These are phyloP conservation scores for Geranomyces michiganensis DNA, from an alignment of 192 early-diverging fungal genomes.

Conservation along the genomic window DNA sequence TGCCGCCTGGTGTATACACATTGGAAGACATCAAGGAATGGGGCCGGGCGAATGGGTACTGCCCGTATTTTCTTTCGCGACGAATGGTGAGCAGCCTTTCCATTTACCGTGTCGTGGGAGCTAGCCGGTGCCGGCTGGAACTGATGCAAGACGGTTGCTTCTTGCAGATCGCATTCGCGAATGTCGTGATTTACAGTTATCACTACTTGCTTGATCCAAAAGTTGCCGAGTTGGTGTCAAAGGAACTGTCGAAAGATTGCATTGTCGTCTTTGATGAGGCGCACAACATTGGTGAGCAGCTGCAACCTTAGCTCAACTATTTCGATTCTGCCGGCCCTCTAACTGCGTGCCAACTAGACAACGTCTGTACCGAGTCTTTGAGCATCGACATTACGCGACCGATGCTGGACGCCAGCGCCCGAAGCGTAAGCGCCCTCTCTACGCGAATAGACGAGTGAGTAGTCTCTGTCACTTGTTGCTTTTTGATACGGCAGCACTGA, in stretches of 20 bases:
- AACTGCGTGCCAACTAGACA: conserved; percentile 62
- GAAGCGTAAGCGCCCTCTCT: conserved; percentile 71
- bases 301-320: neutral
- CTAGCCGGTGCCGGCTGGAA: neutral
- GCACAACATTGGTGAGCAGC: conserved; percentile 87
- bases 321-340: neutral
- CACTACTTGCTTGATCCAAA: conserved; percentile 99
- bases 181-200: conserved; percentile 98
- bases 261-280: conserved; percentile 99
- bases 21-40: conserved; percentile 90
- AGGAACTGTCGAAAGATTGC: conserved; percentile 88
- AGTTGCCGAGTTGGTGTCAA: conserved; percentile 96
- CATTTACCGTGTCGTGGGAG: neutral
- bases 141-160: too few relatives aligned
- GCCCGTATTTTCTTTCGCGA: conserved; percentile 94
- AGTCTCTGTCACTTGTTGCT: neutral
- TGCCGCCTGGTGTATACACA: conserved; percentile 93
- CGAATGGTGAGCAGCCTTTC: conserved; percentile 60
- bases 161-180: conserved; percentile 76
- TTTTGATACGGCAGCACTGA: neutral
- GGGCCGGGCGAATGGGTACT: conserved; percentile 71
- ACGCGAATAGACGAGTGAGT: conserved; percentile 73
- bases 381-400: conserved; percentile 92
- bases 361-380: conserved; percentile 97
- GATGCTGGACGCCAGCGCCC: conserved; percentile 86